Base-by-base conservation (phyloP, 1,284 basidiomycete species). In the Marasmius tenuissimus region DNA sequence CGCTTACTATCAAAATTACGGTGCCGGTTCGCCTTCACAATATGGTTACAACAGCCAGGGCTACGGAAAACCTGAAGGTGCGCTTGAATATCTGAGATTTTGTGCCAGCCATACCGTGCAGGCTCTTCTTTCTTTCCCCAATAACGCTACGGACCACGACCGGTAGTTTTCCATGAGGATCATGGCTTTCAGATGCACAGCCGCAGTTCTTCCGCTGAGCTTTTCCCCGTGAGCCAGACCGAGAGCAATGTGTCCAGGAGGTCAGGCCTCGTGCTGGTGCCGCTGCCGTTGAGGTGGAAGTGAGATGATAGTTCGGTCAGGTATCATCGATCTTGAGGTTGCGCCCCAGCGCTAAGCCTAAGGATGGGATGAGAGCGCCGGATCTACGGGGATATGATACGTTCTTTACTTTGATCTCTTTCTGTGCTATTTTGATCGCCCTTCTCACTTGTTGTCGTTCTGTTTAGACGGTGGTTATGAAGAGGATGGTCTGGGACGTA, bases 31-130 rank as follows among this genome's bases (percentile, higher is more conserved):
- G 54, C 72, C 79, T 61, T 72, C 82, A 67, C 76, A 79, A 63
- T 76, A 76, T 70, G 72, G 76, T 72, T 76, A 79, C 61, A 81
- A 78, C 69, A 75, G 77, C 74, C 85, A 87, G 76, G 84, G 77
- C 64, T 87, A 84, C 73, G 75, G 79, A 72, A 84, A 83, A 79
- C 84, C 76, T 78, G 89, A 91, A 92, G 90, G 90, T 92, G 84
- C 89, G 90, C 89, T 88, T 78, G 81, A 83, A 84, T 73, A 85
- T 82, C 81, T 76, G 84, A 71, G 80, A 80, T 58, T 58, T 51
- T 58, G 65, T 67, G 63, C 65, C 65, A 67, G 68, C 68, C 53
- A 64, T 27, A 27, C 65, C 67, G 70, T 66, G 61, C 65, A 58
- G 54, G 49, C 54, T 27, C 66, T 68, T 60, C 49, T 57, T 53